Evolutionary conservation across 371 early-diverging fungal genomes (phyloP).

Genomic region (Batrachochytrium dendrobatidis): DNA sequence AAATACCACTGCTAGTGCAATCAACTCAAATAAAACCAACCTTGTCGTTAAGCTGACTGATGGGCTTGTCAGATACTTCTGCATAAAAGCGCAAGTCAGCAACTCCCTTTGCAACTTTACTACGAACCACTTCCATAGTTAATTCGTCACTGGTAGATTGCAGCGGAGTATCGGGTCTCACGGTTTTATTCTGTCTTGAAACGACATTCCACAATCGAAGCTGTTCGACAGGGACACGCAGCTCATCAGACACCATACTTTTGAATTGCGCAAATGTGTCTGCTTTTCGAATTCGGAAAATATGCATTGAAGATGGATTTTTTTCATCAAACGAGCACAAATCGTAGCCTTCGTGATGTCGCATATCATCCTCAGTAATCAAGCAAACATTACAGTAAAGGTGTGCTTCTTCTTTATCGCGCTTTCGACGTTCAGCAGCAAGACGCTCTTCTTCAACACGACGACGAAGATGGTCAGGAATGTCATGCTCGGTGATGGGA

Average conservation of each 20-base stretch:
- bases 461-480: slow-evolving; percentile 71
- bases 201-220: slow-evolving; percentile 81
- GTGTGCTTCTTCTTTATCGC: slow-evolving; percentile 66
- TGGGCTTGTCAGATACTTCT: slow-evolving; percentile 32
- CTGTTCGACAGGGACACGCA: slow-evolving; percentile 41
- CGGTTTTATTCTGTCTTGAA: slow-evolving; percentile 75
- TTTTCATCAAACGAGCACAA: slow-evolving; percentile 61
- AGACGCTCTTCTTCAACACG: slow-evolving; percentile 9
- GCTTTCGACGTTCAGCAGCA: slow-evolving; percentile 40
- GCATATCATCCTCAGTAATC: slow-evolving; percentile 56
- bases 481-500: slow-evolving; percentile 56
- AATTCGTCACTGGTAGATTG: slow-evolving; percentile 21
- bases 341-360: slow-evolving; percentile 72
- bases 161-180: slow-evolving; percentile 68
- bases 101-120: slow-evolving; percentile 30
- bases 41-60: neutral
- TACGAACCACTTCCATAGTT: slow-evolving; percentile 40
- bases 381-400: slow-evolving; percentile 56
- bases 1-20: no score
- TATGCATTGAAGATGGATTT: neutral
- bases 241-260: slow-evolving; percentile 42
- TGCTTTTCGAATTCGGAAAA: slow-evolving; percentile 2
- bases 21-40: no score
- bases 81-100: slow-evolving; percentile 47
- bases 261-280: slow-evolving; percentile 14